Evolutionary conservation across 2,329 filamentous ascomycete genomes (phyloP).

Genomic region (Curvularia spicifera): DNA sequence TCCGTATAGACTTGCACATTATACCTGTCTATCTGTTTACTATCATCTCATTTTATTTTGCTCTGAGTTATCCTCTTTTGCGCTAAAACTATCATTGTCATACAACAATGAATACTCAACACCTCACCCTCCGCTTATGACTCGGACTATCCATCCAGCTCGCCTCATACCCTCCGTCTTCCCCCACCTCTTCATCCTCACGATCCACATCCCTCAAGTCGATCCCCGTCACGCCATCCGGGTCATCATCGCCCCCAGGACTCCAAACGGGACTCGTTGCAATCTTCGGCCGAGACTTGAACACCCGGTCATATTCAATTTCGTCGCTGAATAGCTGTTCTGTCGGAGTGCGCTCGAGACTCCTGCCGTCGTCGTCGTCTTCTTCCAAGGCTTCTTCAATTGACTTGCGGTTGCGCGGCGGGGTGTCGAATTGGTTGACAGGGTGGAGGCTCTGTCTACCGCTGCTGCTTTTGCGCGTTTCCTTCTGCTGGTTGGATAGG

Average conservation of each 20-base stretch:
- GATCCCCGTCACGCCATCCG: constrained; percentile 15
- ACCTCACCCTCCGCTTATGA: constrained; percentile 14
- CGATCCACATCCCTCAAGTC: constrained; percentile 27
- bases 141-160: constrained; percentile 44
- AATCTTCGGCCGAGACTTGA: constrained; percentile 82
- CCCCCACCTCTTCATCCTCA: constrained; percentile 36
- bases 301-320: constrained; percentile 79
- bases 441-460: constrained; percentile 51
- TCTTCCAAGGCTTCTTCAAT: constrained; percentile 28
- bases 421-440: constrained; percentile 64
- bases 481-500: constrained; percentile 19
- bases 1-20: not conserved
- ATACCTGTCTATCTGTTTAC: not conserved
- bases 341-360: constrained; percentile 57
- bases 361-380: not conserved
- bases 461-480: constrained; percentile 29
- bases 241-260: constrained; percentile 32
- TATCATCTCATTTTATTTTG: not conserved
- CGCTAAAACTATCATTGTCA: not conserved
- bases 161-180: constrained; percentile 34
- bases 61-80: not conserved
- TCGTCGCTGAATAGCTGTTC: constrained; percentile 75
- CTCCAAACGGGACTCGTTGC: constrained; percentile 70
- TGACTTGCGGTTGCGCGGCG: constrained; percentile 51
- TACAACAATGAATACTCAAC: not conserved